Base-by-base conservation (phyloP, 257 asterid species). In the Schizonepeta tenuifolia region DNA sequence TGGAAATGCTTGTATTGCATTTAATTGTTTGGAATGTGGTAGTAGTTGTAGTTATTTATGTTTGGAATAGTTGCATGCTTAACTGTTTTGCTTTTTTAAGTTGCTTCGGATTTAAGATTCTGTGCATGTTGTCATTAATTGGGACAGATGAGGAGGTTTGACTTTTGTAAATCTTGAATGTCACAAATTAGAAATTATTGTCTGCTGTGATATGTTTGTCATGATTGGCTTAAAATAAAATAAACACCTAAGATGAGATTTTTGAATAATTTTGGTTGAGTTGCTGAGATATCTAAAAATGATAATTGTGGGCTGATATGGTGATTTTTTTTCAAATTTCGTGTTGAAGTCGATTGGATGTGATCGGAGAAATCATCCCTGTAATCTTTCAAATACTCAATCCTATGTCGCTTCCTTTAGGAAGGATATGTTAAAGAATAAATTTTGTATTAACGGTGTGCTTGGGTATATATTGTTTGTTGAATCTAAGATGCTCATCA, bases 51-150 rank as follows among this genome's bases (percentile, higher is more conserved):
- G 31, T 49, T 59, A 6, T 65, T 49, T 59, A 6, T 65, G 53
- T 66, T 56, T 58, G 51, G 65, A 50, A 47, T 65, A 17, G 76
- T 68, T 58, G 63, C 46, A 11, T 40, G 18, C 22, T 59, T 4
- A 36, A 20, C 18, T 38, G 43, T 20, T 46, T 35, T 35, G 40
- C 10, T 51, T n/a, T n/a, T n/a, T n/a, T 22, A 24, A 33, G 28
- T 63, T 71, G 74, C 69, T 64, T 64, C 21, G 35, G 43, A 72
- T 71, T 44, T 67, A 59, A 58, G 74, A 5, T 0, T 43, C 59
- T 43, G 8, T 35, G 28, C 67, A 35, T 54, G 68, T 46, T 66
- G 18, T 26, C 62, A 44, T 71, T 77, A 31, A 63, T 31, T 14
- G 55, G 12, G 76, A 20, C 5, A 17, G 26, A 10, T 47, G 54